Evolutionary conservation across 257 asterid genomes (phyloP).

Genomic region (Dorcoceras hygrometricum): DNA sequence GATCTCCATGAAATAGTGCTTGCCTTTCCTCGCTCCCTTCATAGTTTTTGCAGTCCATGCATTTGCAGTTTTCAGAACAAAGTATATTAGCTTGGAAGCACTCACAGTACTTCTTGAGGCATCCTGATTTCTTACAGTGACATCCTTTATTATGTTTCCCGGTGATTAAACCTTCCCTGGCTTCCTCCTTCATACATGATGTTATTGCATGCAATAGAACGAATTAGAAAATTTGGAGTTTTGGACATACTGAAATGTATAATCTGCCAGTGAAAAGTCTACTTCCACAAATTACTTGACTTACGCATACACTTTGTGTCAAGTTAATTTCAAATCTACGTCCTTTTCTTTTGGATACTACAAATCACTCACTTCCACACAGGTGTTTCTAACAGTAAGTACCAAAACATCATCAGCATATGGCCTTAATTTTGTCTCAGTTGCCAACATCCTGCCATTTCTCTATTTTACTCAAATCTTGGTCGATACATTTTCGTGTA

Average conservation of each 20-base stretch:
- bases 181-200: constrained; percentile 53
- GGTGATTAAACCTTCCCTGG: constrained; percentile 51
- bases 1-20: constrained; percentile 82
- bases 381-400: not conserved
- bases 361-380: not conserved
- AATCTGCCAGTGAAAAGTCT: not conserved
- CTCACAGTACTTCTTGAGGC: constrained; percentile 93
- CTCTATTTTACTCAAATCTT: not conserved
- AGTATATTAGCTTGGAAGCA: constrained; percentile 95
- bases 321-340: not conserved
- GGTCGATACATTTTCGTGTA: too few relatives aligned
- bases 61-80: constrained; percentile 90
- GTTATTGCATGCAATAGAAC: constrained; percentile 16
- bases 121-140: constrained; percentile 93
- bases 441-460: not conserved
- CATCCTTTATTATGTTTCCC: constrained; percentile 93
- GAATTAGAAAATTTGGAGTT: constrained; percentile 8
- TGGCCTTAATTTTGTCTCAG: not conserved
- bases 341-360: not conserved
- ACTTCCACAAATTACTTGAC: not conserved
- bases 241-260: constrained; percentile 9
- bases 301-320: not conserved
- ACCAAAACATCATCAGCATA: not conserved
- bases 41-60: constrained; percentile 89
- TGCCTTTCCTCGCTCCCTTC: constrained; percentile 94